Percentiles rank a stretch among this genome's conserved stretches.
Conservation (phyloP, 2,329 filamentous ascomycete species). For the Cladosporium sp. region DNA sequence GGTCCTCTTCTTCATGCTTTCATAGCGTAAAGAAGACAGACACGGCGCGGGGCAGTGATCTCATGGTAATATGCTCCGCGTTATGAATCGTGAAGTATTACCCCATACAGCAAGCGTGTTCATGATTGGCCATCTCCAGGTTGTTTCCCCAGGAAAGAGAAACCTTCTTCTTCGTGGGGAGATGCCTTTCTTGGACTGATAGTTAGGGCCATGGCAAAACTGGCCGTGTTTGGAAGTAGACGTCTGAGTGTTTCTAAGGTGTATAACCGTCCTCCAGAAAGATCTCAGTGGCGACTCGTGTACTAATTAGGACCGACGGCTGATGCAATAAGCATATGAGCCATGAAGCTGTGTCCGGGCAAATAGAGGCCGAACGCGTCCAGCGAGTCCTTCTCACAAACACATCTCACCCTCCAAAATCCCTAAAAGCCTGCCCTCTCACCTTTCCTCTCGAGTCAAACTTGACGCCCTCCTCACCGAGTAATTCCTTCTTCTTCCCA, state of each 20-base stretch:
- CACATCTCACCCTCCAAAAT: slow-evolving; percentile 24
- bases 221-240: neutral
- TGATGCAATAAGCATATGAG: neutral
- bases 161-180: neutral
- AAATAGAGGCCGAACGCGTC: neutral
- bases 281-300: neutral
- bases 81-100: neutral
- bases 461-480: slow-evolving; percentile 45
- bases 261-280: neutral
- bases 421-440: slow-evolving; percentile 42
- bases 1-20: neutral
- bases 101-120: neutral
- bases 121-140: neutral
- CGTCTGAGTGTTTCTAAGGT: neutral
- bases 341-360: neutral
- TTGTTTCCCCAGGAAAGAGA: neutral
- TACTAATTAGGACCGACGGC: neutral
- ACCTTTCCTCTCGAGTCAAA: slow-evolving; percentile 48
- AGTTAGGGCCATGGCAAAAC: neutral
- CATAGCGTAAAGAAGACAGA: neutral
- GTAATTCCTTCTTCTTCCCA: slow-evolving; percentile 42
- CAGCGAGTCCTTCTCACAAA: neutral
- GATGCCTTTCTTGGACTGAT: neutral
- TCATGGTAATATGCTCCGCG: neutral
- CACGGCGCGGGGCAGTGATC: neutral